Evolutionary conservation across 805 yeast genomes (phyloP).

Genomic region (Kregervanrija fluxuum): DNA sequence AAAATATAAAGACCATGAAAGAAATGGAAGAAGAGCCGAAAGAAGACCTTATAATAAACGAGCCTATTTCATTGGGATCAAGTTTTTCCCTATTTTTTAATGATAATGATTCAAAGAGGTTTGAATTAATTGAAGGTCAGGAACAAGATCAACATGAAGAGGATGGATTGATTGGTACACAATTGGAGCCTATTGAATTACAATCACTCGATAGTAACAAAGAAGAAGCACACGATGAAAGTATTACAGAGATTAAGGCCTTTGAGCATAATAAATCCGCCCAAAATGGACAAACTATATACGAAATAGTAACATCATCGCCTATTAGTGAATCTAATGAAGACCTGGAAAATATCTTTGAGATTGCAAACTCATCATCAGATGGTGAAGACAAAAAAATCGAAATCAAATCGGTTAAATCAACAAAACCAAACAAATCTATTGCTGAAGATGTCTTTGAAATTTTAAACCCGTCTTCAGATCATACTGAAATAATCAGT

Average conservation of each 20-base stretch:
- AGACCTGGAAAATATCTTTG: not conserved
- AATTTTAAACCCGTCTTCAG: no score
- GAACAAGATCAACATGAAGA: not conserved
- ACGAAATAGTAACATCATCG: not conserved
- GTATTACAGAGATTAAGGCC: not conserved
- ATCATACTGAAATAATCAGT: no score
- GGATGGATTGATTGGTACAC: conserved; percentile 4
- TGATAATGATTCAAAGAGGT: not conserved
- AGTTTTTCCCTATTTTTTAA: not conserved
- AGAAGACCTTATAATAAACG: no score
- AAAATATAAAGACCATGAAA: conserved; percentile 1
- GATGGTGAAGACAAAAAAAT: not conserved
- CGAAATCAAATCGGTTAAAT: not conserved
- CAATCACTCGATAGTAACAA: not conserved
- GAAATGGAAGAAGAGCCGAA: no score
- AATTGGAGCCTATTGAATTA: conserved; percentile 5
- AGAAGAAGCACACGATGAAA: not conserved
- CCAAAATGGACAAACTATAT: not conserved
- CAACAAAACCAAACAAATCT: not conserved
- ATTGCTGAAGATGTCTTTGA: no score
- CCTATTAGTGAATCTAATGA: no score
- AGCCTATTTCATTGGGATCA: not conserved
- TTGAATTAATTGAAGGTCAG: not conserved
- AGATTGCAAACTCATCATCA: conserved; percentile 6
- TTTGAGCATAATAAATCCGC: no score